These are phyloP conservation scores for Rhizopus microsporus DNA, from an alignment of 371 early-diverging fungal genomes.

Conservation along the genomic window DNA sequence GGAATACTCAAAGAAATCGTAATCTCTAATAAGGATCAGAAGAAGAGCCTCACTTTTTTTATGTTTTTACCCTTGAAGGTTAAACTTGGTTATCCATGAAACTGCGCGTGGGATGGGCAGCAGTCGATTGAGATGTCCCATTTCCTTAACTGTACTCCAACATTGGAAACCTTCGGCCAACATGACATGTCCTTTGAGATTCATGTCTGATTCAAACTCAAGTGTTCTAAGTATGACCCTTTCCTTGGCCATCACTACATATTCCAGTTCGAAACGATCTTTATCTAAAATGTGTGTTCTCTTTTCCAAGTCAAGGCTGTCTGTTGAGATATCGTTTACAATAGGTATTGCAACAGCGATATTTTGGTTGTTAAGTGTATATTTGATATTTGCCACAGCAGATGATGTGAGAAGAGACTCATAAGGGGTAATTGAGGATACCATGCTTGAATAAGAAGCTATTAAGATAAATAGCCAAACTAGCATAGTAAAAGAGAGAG, in stretches of 20 bases:
- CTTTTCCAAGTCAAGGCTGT: no score
- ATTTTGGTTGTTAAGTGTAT: no score
- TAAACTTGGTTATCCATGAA: constrained; percentile 42
- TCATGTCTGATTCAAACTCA: constrained; percentile 28
- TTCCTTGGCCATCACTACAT: not conserved
- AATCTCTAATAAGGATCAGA: constrained; percentile 35
- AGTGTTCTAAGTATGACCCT: constrained; percentile 6
- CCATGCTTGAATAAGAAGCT: no score
- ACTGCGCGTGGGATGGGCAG: constrained; percentile 36
- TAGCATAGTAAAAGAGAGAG: no score
- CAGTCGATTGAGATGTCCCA: constrained; percentile 25
- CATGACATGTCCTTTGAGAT: constrained; percentile 36
- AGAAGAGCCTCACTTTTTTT: not conserved
- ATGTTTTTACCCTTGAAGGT: constrained; percentile 46
- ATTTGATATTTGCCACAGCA: no score
- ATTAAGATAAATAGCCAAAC: no score
- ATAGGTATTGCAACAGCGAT: no score
- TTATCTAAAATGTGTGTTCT: no score
- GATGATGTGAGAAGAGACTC: no score
- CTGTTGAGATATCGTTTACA: no score
- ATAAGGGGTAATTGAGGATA: no score
- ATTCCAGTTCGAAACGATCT: not conserved
- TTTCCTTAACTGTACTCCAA: constrained; percentile 52
- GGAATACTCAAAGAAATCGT: constrained; percentile 53
- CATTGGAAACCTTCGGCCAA: constrained; percentile 62